Evolutionary conservation across 2,329 filamentous ascomycete genomes (phyloP).

Genomic region (Diplodia scrobiculata): DNA sequence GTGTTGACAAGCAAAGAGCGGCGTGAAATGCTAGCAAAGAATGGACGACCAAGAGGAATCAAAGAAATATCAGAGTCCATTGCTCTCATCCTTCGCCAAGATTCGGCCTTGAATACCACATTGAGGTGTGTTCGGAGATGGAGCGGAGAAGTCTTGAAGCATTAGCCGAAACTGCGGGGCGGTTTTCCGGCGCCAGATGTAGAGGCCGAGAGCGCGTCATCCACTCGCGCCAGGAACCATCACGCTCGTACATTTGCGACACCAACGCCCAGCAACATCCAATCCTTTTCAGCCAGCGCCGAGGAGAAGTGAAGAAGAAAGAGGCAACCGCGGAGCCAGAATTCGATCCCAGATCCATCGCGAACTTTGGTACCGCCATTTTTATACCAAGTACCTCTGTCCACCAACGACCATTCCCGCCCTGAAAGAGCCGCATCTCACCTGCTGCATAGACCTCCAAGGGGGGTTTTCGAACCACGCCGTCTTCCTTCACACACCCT

Average conservation of each 20-base stretch:
- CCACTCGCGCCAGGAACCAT: neutral
- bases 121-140: conserved; percentile 1
- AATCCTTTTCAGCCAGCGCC: neutral
- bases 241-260: neutral
- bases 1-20: too few species aligned
- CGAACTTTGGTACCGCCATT: neutral
- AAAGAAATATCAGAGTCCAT: neutral
- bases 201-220: neutral
- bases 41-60: neutral
- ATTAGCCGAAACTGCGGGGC: conserved; percentile 1
- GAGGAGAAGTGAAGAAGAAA: neutral
- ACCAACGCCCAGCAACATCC: neutral
- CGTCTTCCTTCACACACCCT: neutral
- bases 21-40: neutral
- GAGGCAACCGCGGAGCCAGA: neutral
- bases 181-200: neutral
- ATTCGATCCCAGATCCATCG: neutral
- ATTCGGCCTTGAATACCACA: neutral
- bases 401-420: neutral
- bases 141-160: neutral
- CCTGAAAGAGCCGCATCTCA: neutral
- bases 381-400: neutral
- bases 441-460: neutral
- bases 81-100: neutral
- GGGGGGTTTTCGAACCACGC: neutral